Evolutionary conservation across 441 rosid species (phyloP).

Genomic region (Erodium moschatum): DNA sequence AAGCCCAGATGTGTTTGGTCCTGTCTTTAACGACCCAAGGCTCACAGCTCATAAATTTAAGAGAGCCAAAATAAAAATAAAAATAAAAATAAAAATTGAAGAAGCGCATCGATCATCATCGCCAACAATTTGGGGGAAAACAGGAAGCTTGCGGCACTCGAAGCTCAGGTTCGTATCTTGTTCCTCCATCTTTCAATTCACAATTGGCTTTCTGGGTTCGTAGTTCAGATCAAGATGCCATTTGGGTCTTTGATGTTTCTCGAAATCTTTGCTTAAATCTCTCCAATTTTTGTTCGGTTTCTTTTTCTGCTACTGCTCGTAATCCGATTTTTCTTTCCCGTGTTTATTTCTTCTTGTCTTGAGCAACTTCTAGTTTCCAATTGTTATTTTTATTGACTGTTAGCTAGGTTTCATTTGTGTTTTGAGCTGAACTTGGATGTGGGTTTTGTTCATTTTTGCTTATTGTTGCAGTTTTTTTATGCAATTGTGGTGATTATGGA

Average conservation of each 20-base stretch:
- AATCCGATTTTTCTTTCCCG: background rate
- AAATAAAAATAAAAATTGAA: background rate
- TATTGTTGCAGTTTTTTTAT: background rate
- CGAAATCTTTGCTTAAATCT: constrained; percentile 3
- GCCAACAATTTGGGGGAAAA: background rate
- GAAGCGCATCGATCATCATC: background rate
- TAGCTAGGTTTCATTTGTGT: background rate
- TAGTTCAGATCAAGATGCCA: background rate
- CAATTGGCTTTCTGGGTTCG: constrained; percentile 1
- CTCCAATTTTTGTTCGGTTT: background rate
- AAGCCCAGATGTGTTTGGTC: background rate
- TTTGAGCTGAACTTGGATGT: background rate
- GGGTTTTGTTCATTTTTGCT: constrained; percentile 7
- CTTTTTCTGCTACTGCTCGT: background rate
- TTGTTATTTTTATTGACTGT: background rate
- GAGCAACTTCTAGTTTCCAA: background rate
- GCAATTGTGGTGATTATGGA: background rate
- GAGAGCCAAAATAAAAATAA: background rate
- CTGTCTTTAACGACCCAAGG: background rate
- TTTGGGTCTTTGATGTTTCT: constrained; percentile 3
- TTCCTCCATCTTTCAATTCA: background rate
- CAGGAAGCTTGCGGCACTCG: constrained; percentile 5
- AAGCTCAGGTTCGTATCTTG: constrained; percentile 10
- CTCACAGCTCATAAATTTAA: background rate
- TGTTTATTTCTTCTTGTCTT: background rate